Base-by-base conservation (phyloP, 2,329 filamentous ascomycete species). In the Moelleriella libera region DNA sequence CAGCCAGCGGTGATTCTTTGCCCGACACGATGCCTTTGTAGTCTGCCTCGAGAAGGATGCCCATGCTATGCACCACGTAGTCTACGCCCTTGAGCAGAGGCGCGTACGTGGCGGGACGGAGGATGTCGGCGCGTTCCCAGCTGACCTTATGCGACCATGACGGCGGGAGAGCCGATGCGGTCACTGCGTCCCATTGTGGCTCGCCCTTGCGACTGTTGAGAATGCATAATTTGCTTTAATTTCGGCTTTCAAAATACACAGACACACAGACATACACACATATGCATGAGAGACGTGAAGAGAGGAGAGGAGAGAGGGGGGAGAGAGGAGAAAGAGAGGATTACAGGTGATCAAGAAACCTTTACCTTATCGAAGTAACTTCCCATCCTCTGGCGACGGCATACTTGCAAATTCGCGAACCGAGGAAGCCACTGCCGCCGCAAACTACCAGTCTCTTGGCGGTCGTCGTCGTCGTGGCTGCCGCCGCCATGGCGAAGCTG, bases 11-110 rank as follows among this genome's bases (percentile, higher is more conserved):
- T 0, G 85, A 88, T 58, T 95, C 89, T 50, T 78, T 80, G 45
- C 92, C 92, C 21, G 80, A 83, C 30, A 98, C 63, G 12, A 95
- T 83, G 55, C 85, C 85, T 68, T 98, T 98, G 78, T 98, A 98
- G 70, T 98, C 92, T 45, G 89, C 88, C 70, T 98, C 92, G 8
- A 98, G 78, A 14, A 98, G 75, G 57, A 98, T 96, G 8, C 92
- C 92, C 83, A 97, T 89, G 59, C 77, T 88, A 72, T 98, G 92
- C 44, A 98, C 83, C 30, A 97, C 89, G 48, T 82, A 89, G 62
- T 88, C 80, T 51, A 88, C 86, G 48, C 77, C 79, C 54, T 79
- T 76, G 51, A 98, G 78, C 44, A 90, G 77, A 0, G 82, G 70
- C 7, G 76, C 78, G 68, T 96, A 98, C 14, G 85, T 85, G 1